Evolutionary conservation across 345 rosid species (phyloP), one percentile per base, ranked within the genome.

Genomic region (Trapa incisa): DNA sequence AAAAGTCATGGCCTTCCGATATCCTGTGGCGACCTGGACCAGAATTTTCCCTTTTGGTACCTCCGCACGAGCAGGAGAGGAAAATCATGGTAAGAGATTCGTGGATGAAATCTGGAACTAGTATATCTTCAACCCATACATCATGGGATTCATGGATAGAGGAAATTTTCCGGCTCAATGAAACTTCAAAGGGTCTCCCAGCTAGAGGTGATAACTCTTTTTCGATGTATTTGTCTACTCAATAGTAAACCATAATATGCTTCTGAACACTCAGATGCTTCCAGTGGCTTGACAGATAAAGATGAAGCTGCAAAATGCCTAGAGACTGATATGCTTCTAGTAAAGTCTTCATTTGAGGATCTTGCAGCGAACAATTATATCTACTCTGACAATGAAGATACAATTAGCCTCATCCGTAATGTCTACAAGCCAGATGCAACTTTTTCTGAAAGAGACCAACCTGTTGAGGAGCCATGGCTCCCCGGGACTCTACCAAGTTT

Each of bases 281-380:
- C 85, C 96, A 93, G 98, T 87, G 85, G 75, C 83, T 93, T 88
- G 83, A 85, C 98, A 93, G 98, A 86, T 93, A 79, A 82, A 75
- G 70, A 75, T 58, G 75, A 67, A 75, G 78, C 52, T 58, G 58
- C 47, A 64, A 70, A 81, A 63, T 70, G 65, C 50, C 58, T 45
- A 63, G 78, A 65, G 73, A 68, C 58, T 67, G 76, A 76, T 73
- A 47, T 58, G 35, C 56, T 65, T 33, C 74, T 73, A 50, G 73
- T 85, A 22, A 70, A 71, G 67, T 76, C 71, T 50, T 75, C 76
- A 72, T 69, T 72, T 70, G 79, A 71, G 66, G 81, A 72, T 74
- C 68, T 69, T 67, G 79, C 64, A 63, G 71, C 66, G 70, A 53
- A 75, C 74, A 80, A 80, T 66, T 76, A 72, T 68, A 63, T 79